Evolutionary conservation across 805 yeast species (phyloP).

Genomic region (Saccharomycopsis microspora): DNA sequence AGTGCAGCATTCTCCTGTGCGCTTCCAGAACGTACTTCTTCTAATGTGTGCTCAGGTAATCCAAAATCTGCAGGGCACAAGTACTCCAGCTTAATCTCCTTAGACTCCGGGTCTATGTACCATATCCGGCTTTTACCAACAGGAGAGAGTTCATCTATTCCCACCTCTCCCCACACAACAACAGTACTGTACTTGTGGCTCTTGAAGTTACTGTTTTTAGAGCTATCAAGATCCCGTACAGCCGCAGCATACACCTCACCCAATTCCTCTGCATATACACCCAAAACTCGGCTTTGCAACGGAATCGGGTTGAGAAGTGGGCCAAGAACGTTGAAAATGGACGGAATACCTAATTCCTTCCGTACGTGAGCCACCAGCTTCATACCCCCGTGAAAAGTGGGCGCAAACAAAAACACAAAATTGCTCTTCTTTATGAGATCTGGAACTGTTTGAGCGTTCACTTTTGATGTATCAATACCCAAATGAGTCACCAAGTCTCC

Average conservation of each 20-base stretch:
- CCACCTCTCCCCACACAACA: conserved; percentile 89
- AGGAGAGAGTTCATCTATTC: conserved; percentile 90
- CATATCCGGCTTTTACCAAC: conserved; percentile 74
- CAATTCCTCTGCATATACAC: conserved; percentile 71
- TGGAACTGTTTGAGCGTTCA: conserved; percentile 49
- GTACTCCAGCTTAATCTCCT: conserved; percentile 30
- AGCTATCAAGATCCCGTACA: conserved; percentile 40
- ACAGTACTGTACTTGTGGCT: conserved; percentile 33
- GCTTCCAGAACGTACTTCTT: conserved; percentile 69
- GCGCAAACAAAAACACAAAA: conserved; percentile 77
- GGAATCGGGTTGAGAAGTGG: conserved; percentile 91
- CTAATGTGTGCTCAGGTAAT: conserved; percentile 57
- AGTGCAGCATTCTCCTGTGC: conserved; percentile 72
- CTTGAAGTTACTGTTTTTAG: conserved; percentile 15
- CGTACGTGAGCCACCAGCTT: conserved; percentile 71
- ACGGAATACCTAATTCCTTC: conserved; percentile 72
- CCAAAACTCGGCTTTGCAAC: conserved; percentile 66
- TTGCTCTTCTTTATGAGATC: conserved; percentile 30
- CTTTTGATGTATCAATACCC: conserved; percentile 74
- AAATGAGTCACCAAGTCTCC: conserved; percentile 75
- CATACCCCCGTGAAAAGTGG: conserved; percentile 91
- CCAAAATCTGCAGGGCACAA: conserved; percentile 74
- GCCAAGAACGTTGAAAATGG: conserved; percentile 89
- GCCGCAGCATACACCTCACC: conserved; percentile 84
- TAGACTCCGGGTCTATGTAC: conserved; percentile 42